Evolutionary conservation across 169 alveolate genomes (phyloP), one percentile per base, ranked within the genome.

Genomic region (Babesia bigemina): DNA sequence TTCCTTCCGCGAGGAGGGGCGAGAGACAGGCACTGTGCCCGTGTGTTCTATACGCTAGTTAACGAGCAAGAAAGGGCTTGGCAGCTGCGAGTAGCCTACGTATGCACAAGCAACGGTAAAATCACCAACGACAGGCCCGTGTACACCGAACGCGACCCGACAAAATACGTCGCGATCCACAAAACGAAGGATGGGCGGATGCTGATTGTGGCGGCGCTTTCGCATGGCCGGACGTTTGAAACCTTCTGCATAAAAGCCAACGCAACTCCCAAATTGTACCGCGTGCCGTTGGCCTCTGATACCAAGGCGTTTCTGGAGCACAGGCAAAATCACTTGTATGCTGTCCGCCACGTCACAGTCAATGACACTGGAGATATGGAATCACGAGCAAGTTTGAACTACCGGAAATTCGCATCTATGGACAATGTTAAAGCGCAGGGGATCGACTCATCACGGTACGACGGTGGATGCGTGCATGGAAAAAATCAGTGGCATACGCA

Each of bases 131-230:
- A 62, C 13, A 61, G 69, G 61, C 44, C 67, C 33, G 52, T 81
- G 28, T 71, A 63, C 39, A 60, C 75, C 22, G 88, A 81, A 33
- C 7, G 29, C 24, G 57, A 75, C 21, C 76, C 84, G n/a, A 53
- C 14, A 13, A 71, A 55, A 22, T 81, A 22, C 59, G 50, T 81
- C 29, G 71, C 88, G 29, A 56, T 81, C 7, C 44, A 59, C 65
- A 72, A 60, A 36, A 71, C 70, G 14, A 81, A 81, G 71, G 53
- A 63, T 62, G 83, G 85, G 26, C 33, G 39, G n/a, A 45, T 55
- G 22, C 55, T 81, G 48, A 72, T 62, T 28, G 67, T 81, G 21
- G 88, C 74, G 19, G 39, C 61, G 9, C 74, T 55, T 16, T 47
- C 70, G 28, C 76, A 71, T 48, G 36, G 56, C 17, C 24, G 36